Conservation (phyloP, 2,329 filamentous ascomycete genomes). For the Trichocomaceae sp. region DNA sequence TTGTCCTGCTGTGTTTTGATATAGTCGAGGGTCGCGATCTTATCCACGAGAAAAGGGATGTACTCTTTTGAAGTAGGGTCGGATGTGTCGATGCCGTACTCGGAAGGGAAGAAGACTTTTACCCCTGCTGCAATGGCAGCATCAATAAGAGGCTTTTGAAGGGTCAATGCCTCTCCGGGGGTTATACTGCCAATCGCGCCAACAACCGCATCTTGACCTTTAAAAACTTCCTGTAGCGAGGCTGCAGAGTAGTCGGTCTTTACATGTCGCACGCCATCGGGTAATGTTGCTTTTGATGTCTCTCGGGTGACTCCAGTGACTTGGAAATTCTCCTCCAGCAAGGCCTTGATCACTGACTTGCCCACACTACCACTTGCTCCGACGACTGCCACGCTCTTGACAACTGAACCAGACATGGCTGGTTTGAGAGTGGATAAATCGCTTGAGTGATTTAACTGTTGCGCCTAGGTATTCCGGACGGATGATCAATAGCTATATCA, state of each 20-base stretch:
- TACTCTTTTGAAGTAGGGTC: constrained; percentile 5
- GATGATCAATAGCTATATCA: too few species aligned
- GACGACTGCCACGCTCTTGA: constrained; percentile 2
- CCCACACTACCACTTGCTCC: not conserved
- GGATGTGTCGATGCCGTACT: constrained; percentile 9
- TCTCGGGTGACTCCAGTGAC: constrained; percentile 5
- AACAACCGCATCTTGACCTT: constrained; percentile 19
- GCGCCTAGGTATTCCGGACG: not conserved
- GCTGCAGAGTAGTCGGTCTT: constrained; percentile 2
- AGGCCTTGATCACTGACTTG: not conserved
- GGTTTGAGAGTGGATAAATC: not conserved
- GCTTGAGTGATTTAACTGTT: not conserved
- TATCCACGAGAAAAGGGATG: constrained; percentile 8
- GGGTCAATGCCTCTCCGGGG: constrained; percentile 19
- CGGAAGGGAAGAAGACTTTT: constrained; percentile 32
- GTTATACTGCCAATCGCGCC: constrained; percentile 12
- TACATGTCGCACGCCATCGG: not conserved
- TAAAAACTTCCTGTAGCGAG: constrained; percentile 12
- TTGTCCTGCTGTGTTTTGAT: constrained; percentile 13
- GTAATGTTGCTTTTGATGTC: constrained; percentile 1
- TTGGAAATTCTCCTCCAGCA: not conserved
- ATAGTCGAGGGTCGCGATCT: constrained; percentile 11
- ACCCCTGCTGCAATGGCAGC: constrained; percentile 56
- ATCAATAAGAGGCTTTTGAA: constrained; percentile 50
- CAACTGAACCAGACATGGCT: not conserved